Evolutionary conservation across 1,284 basidiomycete species (phyloP).

Genomic region (Caloboletus firmus): DNA sequence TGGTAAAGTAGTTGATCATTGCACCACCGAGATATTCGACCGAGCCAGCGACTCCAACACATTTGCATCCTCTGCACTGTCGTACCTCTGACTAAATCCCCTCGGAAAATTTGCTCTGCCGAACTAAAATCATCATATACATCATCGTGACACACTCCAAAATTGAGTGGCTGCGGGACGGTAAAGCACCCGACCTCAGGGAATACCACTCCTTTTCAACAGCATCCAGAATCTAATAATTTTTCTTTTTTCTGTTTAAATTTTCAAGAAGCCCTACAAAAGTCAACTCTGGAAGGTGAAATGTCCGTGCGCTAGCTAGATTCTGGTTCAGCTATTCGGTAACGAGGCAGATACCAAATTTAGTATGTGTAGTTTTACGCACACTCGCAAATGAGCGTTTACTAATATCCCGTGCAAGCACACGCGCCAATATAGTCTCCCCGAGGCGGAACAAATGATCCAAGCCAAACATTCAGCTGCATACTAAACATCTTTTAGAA

Average conservation of each 20-base stretch:
- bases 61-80: background rate
- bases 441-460: background rate
- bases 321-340: background rate
- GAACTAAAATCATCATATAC: background rate
- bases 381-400: background rate
- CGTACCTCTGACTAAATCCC: background rate
- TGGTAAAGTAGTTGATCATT: constrained; percentile 38
- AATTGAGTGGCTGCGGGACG: no score
- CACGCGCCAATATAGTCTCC: background rate
- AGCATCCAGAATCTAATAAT: background rate
- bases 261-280: background rate
- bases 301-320: background rate
- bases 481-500: background rate
- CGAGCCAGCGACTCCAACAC: background rate
- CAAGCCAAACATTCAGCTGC: background rate
- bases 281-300: background rate
- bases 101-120: background rate
- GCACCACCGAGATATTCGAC: constrained; percentile 18
- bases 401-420: background rate
- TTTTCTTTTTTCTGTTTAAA: background rate
- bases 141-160: background rate
- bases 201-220: background rate
- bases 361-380: constrained; percentile 31
- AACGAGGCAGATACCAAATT: constrained; percentile 25
- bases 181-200: background rate